Evolutionary conservation across 768 basidiomycete genomes (phyloP).

Genomic region (Pisolithus sp.): DNA sequence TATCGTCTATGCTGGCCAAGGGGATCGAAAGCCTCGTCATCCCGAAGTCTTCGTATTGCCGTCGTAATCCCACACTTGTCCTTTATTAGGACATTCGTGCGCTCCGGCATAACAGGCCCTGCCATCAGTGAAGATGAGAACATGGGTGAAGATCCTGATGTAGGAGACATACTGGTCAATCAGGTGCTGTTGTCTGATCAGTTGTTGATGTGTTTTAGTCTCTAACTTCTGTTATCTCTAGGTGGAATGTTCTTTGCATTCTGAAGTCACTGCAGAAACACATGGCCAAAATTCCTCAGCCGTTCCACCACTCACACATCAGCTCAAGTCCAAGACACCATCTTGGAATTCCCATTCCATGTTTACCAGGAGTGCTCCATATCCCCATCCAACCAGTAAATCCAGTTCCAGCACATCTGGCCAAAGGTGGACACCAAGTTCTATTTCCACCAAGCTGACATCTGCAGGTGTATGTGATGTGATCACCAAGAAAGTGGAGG

Average conservation of each 20-base stretch:
- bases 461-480: not conserved
- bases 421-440: not conserved
- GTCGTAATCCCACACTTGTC: no score
- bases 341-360: not conserved
- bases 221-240: no score
- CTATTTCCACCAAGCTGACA: not conserved
- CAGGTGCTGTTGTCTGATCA: no score
- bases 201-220: no score
- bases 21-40: no score
- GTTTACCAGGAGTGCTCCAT: not conserved
- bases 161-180: no score
- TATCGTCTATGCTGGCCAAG: no score
- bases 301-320: not conserved
- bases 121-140: not conserved
- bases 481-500: not conserved
- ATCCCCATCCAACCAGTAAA: not conserved
- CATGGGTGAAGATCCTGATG: not conserved
- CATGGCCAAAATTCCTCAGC: not conserved
- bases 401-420: not conserved
- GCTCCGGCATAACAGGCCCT: no score
- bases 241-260: no score
- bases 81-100: no score
- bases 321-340: not conserved
- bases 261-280: no score
- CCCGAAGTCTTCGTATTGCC: no score